Evolutionary conservation across 805 yeast genomes (phyloP).

Genomic region (Candida ponderosae): DNA sequence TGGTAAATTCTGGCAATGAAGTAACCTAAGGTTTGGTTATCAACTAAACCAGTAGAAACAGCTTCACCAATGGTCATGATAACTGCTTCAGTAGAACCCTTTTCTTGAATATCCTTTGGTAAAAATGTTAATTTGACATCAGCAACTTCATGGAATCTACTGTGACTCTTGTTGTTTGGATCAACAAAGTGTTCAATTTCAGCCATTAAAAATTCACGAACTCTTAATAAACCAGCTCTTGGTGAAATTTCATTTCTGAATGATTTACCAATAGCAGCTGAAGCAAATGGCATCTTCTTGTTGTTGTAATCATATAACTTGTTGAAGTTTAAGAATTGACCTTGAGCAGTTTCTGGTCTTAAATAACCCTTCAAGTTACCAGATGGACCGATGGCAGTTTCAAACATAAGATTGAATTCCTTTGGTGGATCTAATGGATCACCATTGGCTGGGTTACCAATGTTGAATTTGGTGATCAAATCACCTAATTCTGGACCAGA

Average conservation of each 20-base stretch:
- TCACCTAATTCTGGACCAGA: slow-evolving; percentile 91
- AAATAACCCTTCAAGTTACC: slow-evolving; percentile 92
- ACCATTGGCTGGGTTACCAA: slow-evolving; percentile 87
- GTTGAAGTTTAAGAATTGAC: slow-evolving; percentile 93
- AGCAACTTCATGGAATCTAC: slow-evolving; percentile 68
- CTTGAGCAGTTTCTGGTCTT: slow-evolving; percentile 99
- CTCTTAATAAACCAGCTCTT: slow-evolving; percentile 94
- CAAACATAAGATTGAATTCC: slow-evolving; percentile 98
- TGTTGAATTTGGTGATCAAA: slow-evolving; percentile 72
- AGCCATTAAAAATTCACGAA: slow-evolving; percentile 98
- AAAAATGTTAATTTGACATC: slow-evolving; percentile 69
- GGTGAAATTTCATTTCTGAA: slow-evolving; percentile 99
- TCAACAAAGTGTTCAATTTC: slow-evolving; percentile 98
- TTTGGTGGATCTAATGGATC: slow-evolving; percentile 82
- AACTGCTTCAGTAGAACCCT: slow-evolving; percentile 66
- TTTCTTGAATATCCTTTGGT: slow-evolving; percentile 81
- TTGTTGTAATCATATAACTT: slow-evolving; percentile 92
- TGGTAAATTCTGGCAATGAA: slow-evolving; percentile 88
- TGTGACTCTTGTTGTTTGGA: slow-evolving; percentile 80
- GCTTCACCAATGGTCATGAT: slow-evolving; percentile 83
- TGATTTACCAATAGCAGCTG: slow-evolving; percentile 97
- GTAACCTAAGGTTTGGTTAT: slow-evolving; percentile 95
- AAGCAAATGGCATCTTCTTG: slow-evolving; percentile 97
- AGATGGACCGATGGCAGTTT: slow-evolving; percentile 98
- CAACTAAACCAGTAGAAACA: slow-evolving; percentile 79